These are phyloP conservation scores for Dillenia turbinata DNA, from an alignment of 164 flowering plant species.

Conservation along the genomic window DNA sequence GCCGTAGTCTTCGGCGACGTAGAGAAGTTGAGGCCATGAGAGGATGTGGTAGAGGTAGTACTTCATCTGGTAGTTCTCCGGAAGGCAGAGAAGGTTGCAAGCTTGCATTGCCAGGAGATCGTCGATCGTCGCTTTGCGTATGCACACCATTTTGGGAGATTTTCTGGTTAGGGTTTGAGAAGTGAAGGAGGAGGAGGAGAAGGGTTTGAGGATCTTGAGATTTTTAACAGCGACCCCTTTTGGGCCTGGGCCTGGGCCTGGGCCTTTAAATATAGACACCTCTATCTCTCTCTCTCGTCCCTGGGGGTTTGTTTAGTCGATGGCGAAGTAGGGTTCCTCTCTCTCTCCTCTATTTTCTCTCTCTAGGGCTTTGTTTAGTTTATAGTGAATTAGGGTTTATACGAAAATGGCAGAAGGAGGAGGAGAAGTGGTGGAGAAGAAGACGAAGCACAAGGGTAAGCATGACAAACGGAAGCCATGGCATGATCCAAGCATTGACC, in stretches of 20 bases:
- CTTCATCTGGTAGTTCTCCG: slow-evolving; percentile 95
- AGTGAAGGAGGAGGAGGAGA: slow-evolving; percentile 32
- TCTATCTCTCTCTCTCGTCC: too few species aligned
- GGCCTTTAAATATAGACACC: too few species aligned
- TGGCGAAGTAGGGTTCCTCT: too few species aligned
- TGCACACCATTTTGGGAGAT: slow-evolving; percentile 68
- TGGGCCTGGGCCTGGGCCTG: too few species aligned
- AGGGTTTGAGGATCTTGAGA: slow-evolving; percentile 46
- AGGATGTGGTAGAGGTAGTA: slow-evolving; percentile 94
- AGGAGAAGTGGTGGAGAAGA: slow-evolving; percentile 10
- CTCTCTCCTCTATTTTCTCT: too few species aligned
- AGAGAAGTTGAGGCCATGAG: slow-evolving; percentile 98
- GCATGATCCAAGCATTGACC: slow-evolving; percentile 85
- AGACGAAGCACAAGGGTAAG: slow-evolving; percentile 76
- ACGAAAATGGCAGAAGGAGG: slow-evolving; percentile 3
- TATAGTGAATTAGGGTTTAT: too few species aligned
- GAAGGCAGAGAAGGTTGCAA: slow-evolving; percentile 83
- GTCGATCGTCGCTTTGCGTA: slow-evolving; percentile 78
- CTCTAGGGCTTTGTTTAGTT: too few species aligned
- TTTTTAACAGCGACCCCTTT: too few species aligned
- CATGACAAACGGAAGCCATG: slow-evolving; percentile 96
- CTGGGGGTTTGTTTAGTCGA: too few species aligned
- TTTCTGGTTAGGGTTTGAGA: slow-evolving; percentile 17
- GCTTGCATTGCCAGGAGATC: slow-evolving; percentile 94
- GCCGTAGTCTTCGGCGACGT: slow-evolving; percentile 94